Evolutionary conservation across 371 early-diverging fungal species (phyloP), one percentile per base, ranked within the genome.

Genomic region (Smittium culicis): DNA sequence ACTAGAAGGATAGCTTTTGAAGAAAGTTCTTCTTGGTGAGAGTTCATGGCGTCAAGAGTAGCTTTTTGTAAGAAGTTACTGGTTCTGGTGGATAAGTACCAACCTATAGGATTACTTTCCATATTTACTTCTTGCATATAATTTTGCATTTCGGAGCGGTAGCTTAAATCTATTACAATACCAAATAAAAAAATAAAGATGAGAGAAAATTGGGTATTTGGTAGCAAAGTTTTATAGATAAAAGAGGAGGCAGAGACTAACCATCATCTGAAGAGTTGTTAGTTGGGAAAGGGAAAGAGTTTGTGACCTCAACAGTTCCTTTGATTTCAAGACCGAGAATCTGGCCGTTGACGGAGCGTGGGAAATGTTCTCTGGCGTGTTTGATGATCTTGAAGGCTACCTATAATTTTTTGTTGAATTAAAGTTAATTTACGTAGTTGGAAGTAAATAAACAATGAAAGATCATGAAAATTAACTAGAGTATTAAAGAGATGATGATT

Each of bases 51-150:
- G 65, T 96, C 94, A 74, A 97, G 85, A 77, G 93, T 81, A 64
- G 85, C 86, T 76, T 87, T 85, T 81, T 90, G 88, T 83, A 95
- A 86, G 78, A 94, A 93, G 71, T 87, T 85, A 68, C 90, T 91
- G 74, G 93, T 77, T 70, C 87, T 83, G 57, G 93, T 85, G 33
- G 93, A 90, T 75, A 90, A 88, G 76, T 96, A 96, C 93, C 96
- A 93, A n/a, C 98, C 98, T 35, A 95, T 94, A 35, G 91, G 86
- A 82, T 92, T 92, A 75, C 91, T 88, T 74, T 97, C 98, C 61
- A 88, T 89, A 76, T 94, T 94, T 69, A 95, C 88, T 65, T 92
- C 89, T 68, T 92, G 87, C 73, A 95, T 81, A 77, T 89, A 86
- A 71, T 89, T 82, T 82, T 96, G 86, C 94, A 96, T 93, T 69